phyloP scores from a whole-genome alignment of 768 basidiomycete species.

The Paxillus rubicundulus region DNA sequence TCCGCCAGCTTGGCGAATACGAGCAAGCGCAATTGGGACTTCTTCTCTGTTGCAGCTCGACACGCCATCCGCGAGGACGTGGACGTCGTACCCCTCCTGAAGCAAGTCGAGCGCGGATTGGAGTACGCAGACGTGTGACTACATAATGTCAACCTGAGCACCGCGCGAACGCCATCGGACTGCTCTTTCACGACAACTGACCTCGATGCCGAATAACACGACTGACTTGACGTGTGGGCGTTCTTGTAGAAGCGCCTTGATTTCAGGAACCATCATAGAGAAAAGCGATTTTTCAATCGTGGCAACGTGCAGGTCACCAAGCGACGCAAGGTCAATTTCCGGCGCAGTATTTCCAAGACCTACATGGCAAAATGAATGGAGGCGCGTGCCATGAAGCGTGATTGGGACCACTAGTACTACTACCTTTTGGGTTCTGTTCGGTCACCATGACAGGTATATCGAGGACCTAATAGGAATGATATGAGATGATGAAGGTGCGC shows the following conservation, averaged over 20 bases:
- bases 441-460: conserved; percentile 75
- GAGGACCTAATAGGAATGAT: conserved; percentile 44
- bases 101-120: conserved; percentile 78
- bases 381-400: not conserved
- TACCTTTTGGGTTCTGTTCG: conserved; percentile 81
- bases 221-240: conserved; percentile 53
- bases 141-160: conserved; percentile 7
- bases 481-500: not conserved
- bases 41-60: conserved; percentile 82
- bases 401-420: conserved; percentile 33
- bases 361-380: conserved; percentile 28
- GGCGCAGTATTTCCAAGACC: conserved; percentile 69
- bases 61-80: conserved; percentile 81
- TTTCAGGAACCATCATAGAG: conserved; percentile 78
- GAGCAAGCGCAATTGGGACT: conserved; percentile 67
- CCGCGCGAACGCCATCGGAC: not conserved
- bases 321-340: conserved; percentile 52
- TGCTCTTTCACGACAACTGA: conserved; percentile 30
- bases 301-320: conserved; percentile 57
- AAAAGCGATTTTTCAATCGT: conserved; percentile 78
- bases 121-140: conserved; percentile 89
- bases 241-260: conserved; percentile 48
- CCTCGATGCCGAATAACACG: conserved; percentile 88
- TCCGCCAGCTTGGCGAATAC: conserved; percentile 72
- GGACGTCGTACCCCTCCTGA: conserved; percentile 46